Evolutionary conservation across 495 filamentous ascomycete species (phyloP).

Genomic region (Sporormia fimetaria): DNA sequence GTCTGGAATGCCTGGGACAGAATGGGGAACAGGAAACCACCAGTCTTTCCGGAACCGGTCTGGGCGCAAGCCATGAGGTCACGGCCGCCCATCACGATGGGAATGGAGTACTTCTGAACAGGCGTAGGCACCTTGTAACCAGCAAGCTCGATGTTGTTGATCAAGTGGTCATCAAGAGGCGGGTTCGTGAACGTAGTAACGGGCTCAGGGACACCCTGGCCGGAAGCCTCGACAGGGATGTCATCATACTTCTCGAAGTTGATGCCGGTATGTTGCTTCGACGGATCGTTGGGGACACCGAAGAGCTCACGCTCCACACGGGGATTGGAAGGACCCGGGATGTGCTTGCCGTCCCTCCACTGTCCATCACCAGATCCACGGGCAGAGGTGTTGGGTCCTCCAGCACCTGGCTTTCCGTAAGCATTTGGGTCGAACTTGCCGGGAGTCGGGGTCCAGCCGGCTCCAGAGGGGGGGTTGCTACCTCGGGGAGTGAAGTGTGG

Average conservation of each 20-base stretch:
- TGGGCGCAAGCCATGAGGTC: constrained; percentile 99
- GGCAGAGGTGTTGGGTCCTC: constrained; percentile 38
- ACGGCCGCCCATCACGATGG: constrained; percentile 90
- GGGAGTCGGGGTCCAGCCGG: constrained; percentile 10
- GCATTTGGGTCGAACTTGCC: constrained; percentile 51
- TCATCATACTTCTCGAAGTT: constrained; percentile 99
- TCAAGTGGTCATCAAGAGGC: constrained; percentile 80
- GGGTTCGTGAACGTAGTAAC: constrained; percentile 84
- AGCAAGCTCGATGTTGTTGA: constrained; percentile 83
- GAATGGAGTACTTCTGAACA: constrained; percentile 96
- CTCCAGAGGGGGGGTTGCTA: constrained; percentile 18
- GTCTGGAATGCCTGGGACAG: constrained; percentile 88
- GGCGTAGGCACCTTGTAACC: constrained; percentile 91
- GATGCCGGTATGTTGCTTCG: constrained; percentile 93
- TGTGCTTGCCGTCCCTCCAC: constrained; percentile 94
- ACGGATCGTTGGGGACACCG: constrained; percentile 82
- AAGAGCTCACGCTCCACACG: constrained; percentile 93
- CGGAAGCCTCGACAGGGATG: constrained; percentile 95
- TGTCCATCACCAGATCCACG: constrained; percentile 86
- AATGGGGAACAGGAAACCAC: constrained; percentile 97
- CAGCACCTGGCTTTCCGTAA: constrained; percentile 53
- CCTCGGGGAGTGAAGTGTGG: constrained; percentile 1
- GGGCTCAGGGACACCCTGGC: constrained; percentile 85
- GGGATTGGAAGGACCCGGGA: constrained; percentile 75
- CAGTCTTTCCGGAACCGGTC: constrained; percentile 98